Evolutionary conservation across 2,329 filamentous ascomycete genomes (phyloP), one percentile per base, ranked within the genome.

Genomic region (Claviceps sp.): DNA sequence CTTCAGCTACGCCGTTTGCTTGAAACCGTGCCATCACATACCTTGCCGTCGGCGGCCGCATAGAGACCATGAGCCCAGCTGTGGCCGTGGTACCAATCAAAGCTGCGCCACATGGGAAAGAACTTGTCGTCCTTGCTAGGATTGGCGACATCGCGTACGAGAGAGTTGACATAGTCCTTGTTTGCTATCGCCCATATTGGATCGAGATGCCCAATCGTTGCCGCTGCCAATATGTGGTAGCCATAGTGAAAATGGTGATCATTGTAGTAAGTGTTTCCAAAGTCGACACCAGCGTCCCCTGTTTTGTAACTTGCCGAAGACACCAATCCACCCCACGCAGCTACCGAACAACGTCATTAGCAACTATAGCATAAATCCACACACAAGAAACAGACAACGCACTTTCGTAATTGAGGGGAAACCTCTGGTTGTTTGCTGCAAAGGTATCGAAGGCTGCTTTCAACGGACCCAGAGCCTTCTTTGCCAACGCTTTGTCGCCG

Each of bases 51-150:
- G 52, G 71, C 72, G 40, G 78, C 75, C 56, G 85, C 78, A 60
- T 81, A 87, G 5, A 91, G 69, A 1, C 87, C 87, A 52, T 88
- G 89, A 2, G 91, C 91, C 89, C 91, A 96, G 54, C 85, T 89
- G 73, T 97, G 93, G 2, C 91, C 93, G 62, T 94, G 82, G 66
- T 84, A 97, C 88, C 89, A 96, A 68, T 97, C 93, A 62, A 96
- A 97, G 52, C 75, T 80, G 48, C 93, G 80, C 55, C 78, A 90
- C 58, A 88, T 83, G 0, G 91, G 90, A 66, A 94, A 97, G 59
- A 81, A 81, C 30, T 75, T 73, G 63, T 95, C 90, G 17, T 76
- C 65, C 2, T 73, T 63, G 58, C 79, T 83, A 0, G 89, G 83
- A 66, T 95, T 95, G 46, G 89, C 84, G 48, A 78, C 69, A 58